Conservation (phyloP, 495 filamentous ascomycete genomes). For the Penicillium salamii region DNA sequence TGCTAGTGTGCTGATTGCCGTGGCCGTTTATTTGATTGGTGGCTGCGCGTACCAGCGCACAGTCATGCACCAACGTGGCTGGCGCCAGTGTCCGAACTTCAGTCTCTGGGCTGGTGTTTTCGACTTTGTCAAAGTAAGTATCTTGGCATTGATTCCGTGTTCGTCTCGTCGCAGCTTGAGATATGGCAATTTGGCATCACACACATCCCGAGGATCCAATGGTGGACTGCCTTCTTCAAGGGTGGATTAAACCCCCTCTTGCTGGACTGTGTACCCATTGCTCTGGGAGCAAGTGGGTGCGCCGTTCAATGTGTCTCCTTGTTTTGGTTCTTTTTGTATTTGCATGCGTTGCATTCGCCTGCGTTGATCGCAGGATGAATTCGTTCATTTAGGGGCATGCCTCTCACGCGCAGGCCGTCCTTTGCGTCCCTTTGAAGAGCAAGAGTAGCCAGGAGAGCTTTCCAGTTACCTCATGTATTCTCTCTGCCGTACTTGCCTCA, state of each 20-base stretch:
- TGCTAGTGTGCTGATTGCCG: slow-evolving; percentile 60
- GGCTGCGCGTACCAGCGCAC: slow-evolving; percentile 94
- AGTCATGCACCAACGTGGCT: slow-evolving; percentile 91
- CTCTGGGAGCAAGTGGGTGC: slow-evolving; percentile 2
- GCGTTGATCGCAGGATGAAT: too few species aligned
- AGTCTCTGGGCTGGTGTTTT: slow-evolving; percentile 86
- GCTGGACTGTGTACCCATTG: slow-evolving; percentile 26
- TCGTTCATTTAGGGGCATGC: too few species aligned
- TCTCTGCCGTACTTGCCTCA: neutral
- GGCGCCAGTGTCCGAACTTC: slow-evolving; percentile 95
- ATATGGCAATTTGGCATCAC: slow-evolving; percentile 19
- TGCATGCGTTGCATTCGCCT: too few species aligned
- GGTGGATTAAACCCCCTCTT: slow-evolving; percentile 35
- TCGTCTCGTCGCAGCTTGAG: slow-evolving; percentile 21
- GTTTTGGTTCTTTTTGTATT: too few species aligned
- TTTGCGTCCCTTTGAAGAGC: too few species aligned
- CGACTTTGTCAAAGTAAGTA: slow-evolving; percentile 76
- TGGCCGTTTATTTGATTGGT: slow-evolving; percentile 85
- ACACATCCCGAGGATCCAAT: slow-evolving; percentile 21
- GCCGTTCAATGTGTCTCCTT: too few species aligned
- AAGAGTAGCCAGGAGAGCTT: too few species aligned
- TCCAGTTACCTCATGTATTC: slow-evolving; percentile 4
- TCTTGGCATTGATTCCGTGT: slow-evolving; percentile 33
- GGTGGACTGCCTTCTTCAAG: slow-evolving; percentile 32
- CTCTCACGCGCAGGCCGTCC: too few species aligned